Percentiles rank a stretch among this genome's conserved stretches.
Conservation (phyloP, 2,329 filamentous ascomycete species). For the Didymella keratinophila region DNA sequence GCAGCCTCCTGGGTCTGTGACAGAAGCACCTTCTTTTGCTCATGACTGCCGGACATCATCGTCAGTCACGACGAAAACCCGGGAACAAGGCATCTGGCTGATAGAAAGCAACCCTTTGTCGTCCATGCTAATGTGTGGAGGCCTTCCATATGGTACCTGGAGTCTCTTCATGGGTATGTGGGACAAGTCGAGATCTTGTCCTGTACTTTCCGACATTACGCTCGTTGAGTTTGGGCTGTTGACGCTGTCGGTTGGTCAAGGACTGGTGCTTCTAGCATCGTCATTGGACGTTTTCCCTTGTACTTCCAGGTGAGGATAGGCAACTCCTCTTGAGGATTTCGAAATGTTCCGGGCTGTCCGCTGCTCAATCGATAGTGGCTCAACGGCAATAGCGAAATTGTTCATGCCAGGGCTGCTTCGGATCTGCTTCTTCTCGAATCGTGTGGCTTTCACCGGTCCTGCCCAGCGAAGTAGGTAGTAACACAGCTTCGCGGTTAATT, state of each 20-base stretch:
- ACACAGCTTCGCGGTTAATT: constrained; percentile 81
- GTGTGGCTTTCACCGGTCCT: constrained; percentile 38
- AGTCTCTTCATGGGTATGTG: not conserved
- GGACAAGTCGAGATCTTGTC: not conserved
- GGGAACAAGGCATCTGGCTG: not conserved
- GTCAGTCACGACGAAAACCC: not conserved
- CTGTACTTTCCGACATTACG: not conserved
- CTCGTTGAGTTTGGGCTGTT: not conserved
- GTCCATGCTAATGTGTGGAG: not conserved
- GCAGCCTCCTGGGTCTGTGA: not conserved
- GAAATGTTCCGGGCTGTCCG: not conserved
- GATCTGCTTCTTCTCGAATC: constrained; percentile 77
- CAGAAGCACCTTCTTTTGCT: not conserved
- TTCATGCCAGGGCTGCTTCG: constrained; percentile 80
- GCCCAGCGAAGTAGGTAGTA: constrained; percentile 84
- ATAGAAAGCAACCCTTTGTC: not conserved
- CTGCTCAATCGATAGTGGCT: constrained; percentile 7
- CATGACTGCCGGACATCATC: not conserved
- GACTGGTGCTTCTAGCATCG: not conserved
- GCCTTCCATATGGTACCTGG: not conserved
- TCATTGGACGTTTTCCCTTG: not conserved
- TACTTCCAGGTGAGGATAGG: constrained; percentile 2
- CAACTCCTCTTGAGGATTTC: not conserved
- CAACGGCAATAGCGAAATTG: constrained; percentile 84
- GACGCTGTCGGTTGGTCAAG: not conserved